phyloP scores from a whole-genome alignment of 202 grass and related monocot genomes.

The Brachypodium distachyon region DNA sequence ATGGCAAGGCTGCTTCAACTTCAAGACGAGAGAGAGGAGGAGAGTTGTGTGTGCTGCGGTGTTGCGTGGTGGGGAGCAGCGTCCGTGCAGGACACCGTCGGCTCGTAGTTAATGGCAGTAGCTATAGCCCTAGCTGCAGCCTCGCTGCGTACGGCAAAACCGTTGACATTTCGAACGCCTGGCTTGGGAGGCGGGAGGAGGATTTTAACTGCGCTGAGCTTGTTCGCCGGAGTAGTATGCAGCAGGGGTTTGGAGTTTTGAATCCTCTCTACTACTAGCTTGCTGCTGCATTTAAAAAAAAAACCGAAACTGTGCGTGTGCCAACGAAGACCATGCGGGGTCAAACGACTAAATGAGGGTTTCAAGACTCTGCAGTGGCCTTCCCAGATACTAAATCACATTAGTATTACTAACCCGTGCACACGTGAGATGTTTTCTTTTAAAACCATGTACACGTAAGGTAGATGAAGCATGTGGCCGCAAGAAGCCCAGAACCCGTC shows the following conservation, averaged over 20 bases:
- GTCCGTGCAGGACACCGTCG: not conserved
- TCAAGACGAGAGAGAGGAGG: not conserved
- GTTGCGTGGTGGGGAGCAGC: slow-evolving; percentile 18
- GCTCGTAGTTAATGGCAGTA: not conserved
- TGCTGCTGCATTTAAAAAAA: too few species aligned
- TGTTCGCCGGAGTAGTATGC: too few species aligned
- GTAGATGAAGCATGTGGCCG: too few species aligned
- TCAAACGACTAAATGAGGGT: not conserved
- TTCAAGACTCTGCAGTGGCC: too few species aligned
- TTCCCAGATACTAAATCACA: too few species aligned
- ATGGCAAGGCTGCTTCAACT: too few species aligned
- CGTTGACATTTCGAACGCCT: not conserved
- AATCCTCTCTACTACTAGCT: not conserved
- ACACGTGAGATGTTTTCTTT: slow-evolving; percentile 25
- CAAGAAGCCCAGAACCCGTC: too few species aligned
- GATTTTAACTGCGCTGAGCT: not conserved
- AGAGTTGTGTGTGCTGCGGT: not conserved
- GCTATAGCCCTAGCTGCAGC: too few species aligned
- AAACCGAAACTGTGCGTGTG: not conserved
- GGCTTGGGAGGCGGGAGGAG: not conserved
- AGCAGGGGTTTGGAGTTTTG: not conserved
- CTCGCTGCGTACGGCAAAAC: not conserved
- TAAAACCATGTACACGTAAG: too few species aligned
- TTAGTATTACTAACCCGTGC: not conserved
- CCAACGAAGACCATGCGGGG: not conserved